Conservation (phyloP, 2,329 filamentous ascomycete genomes). For the Penicillium sp. region DNA sequence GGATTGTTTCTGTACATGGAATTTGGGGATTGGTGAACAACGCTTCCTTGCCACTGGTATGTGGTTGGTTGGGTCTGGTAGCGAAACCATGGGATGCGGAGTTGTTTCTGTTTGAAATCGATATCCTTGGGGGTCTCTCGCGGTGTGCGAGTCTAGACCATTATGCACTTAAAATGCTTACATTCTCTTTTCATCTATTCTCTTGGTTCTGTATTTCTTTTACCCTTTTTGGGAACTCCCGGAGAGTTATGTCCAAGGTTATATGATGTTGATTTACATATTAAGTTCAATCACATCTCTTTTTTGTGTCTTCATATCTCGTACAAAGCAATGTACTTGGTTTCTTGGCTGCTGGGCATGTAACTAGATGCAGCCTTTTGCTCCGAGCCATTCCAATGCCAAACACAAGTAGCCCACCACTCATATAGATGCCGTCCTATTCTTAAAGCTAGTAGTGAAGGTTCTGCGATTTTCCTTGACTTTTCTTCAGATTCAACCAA, state of each 20-base stretch:
- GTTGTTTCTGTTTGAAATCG: conserved; percentile 32
- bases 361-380: neutral
- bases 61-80: conserved; percentile 31
- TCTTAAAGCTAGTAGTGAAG: neutral
- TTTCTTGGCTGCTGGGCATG: neutral
- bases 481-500: neutral
- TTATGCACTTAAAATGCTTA: conserved; percentile 28
- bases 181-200: conserved; percentile 5
- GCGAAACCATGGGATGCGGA: conserved; percentile 40
- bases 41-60: conserved; percentile 31
- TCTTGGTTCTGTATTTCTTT: conserved; percentile 6
- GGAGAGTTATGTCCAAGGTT: conserved; percentile 3
- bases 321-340: neutral
- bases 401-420: neutral
- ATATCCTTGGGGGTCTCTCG: conserved; percentile 33
- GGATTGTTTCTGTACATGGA: conserved; percentile 33
- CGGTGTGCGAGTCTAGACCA: conserved; percentile 31
- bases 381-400: neutral
- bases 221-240: conserved; percentile 18
- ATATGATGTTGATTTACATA: conserved; percentile 13
- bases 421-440: neutral
- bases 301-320: conserved; percentile 5
- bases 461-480: neutral
- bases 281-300: conserved; percentile 16
- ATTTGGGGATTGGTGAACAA: conserved; percentile 31